Conservation (phyloP, 2,329 filamentous ascomycete genomes). For the Claviceps sp. region DNA sequence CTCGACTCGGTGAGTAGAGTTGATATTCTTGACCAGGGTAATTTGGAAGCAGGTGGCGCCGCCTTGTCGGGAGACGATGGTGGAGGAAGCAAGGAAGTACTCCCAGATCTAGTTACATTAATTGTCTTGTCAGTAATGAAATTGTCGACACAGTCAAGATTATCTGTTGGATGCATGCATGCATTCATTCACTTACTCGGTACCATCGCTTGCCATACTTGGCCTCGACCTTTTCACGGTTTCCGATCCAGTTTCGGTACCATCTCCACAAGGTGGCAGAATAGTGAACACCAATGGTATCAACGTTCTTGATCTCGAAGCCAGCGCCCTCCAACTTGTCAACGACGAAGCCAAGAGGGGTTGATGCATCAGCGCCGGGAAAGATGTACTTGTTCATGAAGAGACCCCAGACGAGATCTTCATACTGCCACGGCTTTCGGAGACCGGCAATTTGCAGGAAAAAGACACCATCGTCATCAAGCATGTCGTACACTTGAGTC, state of each 20-base stretch:
- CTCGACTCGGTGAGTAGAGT: constrained; percentile 73
- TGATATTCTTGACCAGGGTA: constrained; percentile 82
- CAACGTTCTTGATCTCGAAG: constrained; percentile 72
- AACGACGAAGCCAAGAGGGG: constrained; percentile 78
- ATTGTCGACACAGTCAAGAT: not conserved
- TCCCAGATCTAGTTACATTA: constrained; percentile 60
- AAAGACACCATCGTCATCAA: constrained; percentile 91
- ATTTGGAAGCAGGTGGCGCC: constrained; percentile 83
- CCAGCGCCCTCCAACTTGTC: constrained; percentile 63
- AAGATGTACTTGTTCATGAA: constrained; percentile 99
- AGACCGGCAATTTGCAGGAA: constrained; percentile 93
- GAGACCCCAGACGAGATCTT: constrained; percentile 93
- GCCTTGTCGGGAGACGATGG: constrained; percentile 76
- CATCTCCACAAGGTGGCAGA: constrained; percentile 93
- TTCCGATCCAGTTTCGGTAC: constrained; percentile 97
- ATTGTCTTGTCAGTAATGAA: not conserved
- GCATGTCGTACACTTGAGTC: constrained; percentile 83
- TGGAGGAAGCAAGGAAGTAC: constrained; percentile 78
- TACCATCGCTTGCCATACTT: constrained; percentile 97
- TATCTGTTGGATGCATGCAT: not conserved
- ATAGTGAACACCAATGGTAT: constrained; percentile 94
- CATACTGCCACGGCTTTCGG: constrained; percentile 91
- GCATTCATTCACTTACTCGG: constrained; percentile 48
- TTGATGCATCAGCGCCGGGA: constrained; percentile 90
- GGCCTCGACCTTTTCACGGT: constrained; percentile 79